Conservation (phyloP, 148 eudicot genomes). For the Spergularia marina region DNA sequence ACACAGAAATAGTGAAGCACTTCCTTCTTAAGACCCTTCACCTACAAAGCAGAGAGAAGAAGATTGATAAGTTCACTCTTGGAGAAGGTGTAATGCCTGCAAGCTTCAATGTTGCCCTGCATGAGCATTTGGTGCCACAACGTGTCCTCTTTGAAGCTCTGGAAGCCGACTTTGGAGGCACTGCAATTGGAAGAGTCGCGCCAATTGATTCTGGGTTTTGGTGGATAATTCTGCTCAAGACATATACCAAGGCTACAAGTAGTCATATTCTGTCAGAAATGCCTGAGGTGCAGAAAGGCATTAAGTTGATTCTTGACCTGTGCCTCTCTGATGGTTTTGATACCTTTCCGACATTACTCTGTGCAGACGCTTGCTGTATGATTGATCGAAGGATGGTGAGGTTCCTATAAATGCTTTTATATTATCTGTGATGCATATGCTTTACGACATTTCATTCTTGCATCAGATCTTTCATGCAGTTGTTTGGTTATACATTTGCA, state of each 20-base stretch:
- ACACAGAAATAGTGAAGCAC: constrained; percentile 57
- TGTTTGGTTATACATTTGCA: too few relatives aligned
- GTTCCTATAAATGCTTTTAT: constrained; percentile 5
- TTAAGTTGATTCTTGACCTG: constrained; percentile 51
- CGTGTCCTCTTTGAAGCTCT: constrained; percentile 32
- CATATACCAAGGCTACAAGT: constrained; percentile 55
- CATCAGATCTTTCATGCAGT: too few relatives aligned
- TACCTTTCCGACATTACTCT: constrained; percentile 71
- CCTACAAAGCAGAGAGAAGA: constrained; percentile 62
- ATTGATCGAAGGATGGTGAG: constrained; percentile 72
- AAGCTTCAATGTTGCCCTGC: constrained; percentile 51
- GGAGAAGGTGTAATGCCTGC: constrained; percentile 82
- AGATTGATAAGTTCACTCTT: constrained; percentile 52
- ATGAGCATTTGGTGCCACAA: constrained; percentile 11
- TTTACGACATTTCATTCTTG: too few relatives aligned
- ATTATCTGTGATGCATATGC: neutral
- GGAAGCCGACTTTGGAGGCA: constrained; percentile 62
- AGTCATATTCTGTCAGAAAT: constrained; percentile 41
- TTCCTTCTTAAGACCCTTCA: constrained; percentile 59
- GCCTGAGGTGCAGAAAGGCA: constrained; percentile 57
- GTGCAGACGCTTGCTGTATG: constrained; percentile 83
- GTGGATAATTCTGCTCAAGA: constrained; percentile 70
- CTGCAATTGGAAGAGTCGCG: constrained; percentile 76
- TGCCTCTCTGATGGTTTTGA: constrained; percentile 77
- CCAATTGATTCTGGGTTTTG: constrained; percentile 84